Base-by-base conservation (phyloP, 1,284 basidiomycete species). In the Gymnopus androsaceus region DNA sequence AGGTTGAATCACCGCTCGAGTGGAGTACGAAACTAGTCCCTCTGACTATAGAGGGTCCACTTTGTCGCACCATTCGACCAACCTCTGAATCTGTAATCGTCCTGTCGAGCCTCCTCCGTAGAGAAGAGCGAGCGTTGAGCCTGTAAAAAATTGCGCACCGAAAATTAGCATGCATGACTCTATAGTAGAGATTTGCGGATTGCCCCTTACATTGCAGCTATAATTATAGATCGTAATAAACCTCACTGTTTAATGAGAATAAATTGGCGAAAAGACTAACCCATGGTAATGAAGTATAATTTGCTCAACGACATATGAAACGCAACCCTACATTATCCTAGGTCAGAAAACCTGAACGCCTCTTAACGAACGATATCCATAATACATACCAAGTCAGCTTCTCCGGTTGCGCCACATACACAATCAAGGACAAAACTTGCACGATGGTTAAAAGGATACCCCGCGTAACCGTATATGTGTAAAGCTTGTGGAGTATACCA, bases 231-330 rank as follows among this genome's bases (percentile, higher is more conserved):
- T n/a, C n/a, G n/a, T n/a, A n/a, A n/a, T n/a, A n/a, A n/a, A n/a
- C n/a, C n/a, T n/a, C n/a, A n/a, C n/a, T n/a, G n/a, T n/a, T n/a
- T n/a, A n/a, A n/a, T n/a, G n/a, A n/a, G n/a, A n/a, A 31, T 2
- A 17, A 33, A 3, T 34, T 23, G 12, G 9, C 9, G 19, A 3
- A 15, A 21, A 42, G 9, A 31, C 54, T 30, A 11, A 55, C 53
- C 15, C 53, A 54, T 54, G 25, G 53, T 54, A 5, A 54, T 54
- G 2, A 47, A 44, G 31, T 54, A 54, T 4, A 54, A 21, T 28
- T 54, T 54, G 53, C 53, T 54, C 25, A 46, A 33, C 30, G 25
- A 47, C 53, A 54, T 38, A 30, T 54, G 53, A n/a, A 54, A 54
- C 11, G 42, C 44, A 7, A 54, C 27, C 53, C 53, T 47, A 14